A percentile compares a stretch with the other conserved stretches of the same genome.
These are phyloP conservation scores for Stellera chamaejasme DNA, from an alignment of 345 rosid species.

Conservation along the genomic window DNA sequence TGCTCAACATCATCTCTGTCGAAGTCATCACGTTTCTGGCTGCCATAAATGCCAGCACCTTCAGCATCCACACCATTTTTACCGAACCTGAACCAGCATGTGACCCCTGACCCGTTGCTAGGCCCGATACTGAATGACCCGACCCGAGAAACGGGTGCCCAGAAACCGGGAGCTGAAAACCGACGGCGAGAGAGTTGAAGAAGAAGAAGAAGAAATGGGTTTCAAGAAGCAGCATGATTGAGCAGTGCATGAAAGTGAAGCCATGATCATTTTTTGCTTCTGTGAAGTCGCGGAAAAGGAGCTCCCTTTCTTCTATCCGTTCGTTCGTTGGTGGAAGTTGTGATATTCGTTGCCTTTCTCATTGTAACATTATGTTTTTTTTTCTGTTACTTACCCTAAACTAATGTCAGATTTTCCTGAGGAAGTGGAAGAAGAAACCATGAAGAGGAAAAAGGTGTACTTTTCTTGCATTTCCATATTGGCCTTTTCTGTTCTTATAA, in stretches of 20 bases:
- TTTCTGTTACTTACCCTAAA: too few species aligned
- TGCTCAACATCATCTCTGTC: slow-evolving; percentile 98
- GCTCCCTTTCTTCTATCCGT: slow-evolving; percentile 8
- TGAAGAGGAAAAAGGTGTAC: too few species aligned
- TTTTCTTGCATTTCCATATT: too few species aligned
- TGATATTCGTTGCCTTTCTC: not conserved
- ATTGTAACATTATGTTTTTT: too few species aligned
- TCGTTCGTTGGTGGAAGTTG: slow-evolving; percentile 9
- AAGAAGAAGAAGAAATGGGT: slow-evolving; percentile 22
- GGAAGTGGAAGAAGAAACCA: too few species aligned
- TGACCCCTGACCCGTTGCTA: slow-evolving; percentile 55
- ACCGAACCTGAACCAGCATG: slow-evolving; percentile 87
- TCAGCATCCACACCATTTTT: slow-evolving; percentile 91
- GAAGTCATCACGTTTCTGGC: slow-evolving; percentile 83
- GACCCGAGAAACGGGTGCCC: slow-evolving; percentile 30
- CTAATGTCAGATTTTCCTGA: too few species aligned
- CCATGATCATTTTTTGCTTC: slow-evolving; percentile 20
- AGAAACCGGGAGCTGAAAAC: slow-evolving; percentile 43
- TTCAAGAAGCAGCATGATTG: slow-evolving; percentile 23
- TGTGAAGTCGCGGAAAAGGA: not conserved
- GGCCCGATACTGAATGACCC: slow-evolving; percentile 49
- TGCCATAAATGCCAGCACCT: slow-evolving; percentile 92
- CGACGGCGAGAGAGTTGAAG: not conserved
- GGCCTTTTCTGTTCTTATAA: too few species aligned
- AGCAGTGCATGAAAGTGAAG: slow-evolving; percentile 38